Base-by-base conservation (phyloP, 2,329 filamentous ascomycete genomes). In the Monosporascus sp. region DNA sequence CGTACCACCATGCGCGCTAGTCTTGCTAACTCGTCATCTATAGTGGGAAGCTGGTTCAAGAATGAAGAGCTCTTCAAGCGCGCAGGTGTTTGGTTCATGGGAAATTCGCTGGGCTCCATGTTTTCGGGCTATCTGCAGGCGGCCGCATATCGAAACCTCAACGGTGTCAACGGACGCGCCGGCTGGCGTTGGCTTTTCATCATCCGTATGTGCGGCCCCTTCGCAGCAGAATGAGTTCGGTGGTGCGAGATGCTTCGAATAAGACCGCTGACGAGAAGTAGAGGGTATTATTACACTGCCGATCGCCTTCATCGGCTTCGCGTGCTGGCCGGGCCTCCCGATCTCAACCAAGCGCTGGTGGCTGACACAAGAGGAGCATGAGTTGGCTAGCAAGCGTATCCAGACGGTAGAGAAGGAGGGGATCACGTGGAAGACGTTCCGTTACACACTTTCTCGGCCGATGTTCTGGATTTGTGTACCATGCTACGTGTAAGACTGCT, bases 121-220 rank as follows among this genome's bases (percentile, higher is more conserved):
- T 73, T 78, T 34, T 72, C 72, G 50, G 75, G 75, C 1, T 78
- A 76, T 51, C 61, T 78, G 0, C 74, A 77, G 57, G 70, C 75
- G 11, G 75, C 74, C 3, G 45, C 45, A 7, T 47, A 47, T 27
- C 45, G 45, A 7, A 47, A 47, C 17, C 45, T 47, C 5, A 19
- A 47, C 17, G 24, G 24, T n/a, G 45, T 38, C 26, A 27, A 27
- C 26, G 26, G 26, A 8, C 26, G 26, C 26, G 31, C 40, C 7
- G 43, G 46, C 5, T 55, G 46, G 45, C 37, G 37, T 20, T 55
- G 46, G 40, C 50, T 36, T 5, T 51, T 55, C 22, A 22, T 52
- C 8, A 34, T 55, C 26, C 38, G 51, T 52, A 26, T 6, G 50
- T 38, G n/a, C 27, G 16, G 5, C 8, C 20, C 48, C 19, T n/a